Evolutionary conservation across 805 yeast species (phyloP).

Genomic region (Zygosaccharomyces pseudorouxii): DNA sequence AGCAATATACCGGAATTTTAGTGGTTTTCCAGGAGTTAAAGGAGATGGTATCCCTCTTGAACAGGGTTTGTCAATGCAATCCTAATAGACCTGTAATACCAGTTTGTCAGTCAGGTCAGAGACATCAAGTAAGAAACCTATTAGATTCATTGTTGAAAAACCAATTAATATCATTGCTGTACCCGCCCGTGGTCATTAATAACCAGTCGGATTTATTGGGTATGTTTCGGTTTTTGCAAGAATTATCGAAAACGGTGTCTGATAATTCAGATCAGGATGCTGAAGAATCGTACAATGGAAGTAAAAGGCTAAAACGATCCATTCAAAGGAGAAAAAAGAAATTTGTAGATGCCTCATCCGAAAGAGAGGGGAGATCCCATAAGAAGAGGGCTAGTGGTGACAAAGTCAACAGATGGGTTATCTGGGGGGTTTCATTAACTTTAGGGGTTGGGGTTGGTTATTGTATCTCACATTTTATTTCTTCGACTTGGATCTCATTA

Average conservation of each 20-base stretch:
- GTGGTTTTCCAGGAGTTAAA: slow-evolving; percentile 26
- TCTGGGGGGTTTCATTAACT: slow-evolving; percentile 30
- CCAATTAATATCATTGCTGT: slow-evolving; percentile 21
- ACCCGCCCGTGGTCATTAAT: slow-evolving; percentile 24
- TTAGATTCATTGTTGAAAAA: slow-evolving; percentile 22
- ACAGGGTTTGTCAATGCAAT: slow-evolving; percentile 21
- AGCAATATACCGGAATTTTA: slow-evolving; percentile 20
- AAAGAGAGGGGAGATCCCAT: slow-evolving; percentile 8
- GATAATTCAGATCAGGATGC: slow-evolving; percentile 15
- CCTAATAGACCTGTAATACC: slow-evolving; percentile 24
- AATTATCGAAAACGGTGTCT: slow-evolving; percentile 14
- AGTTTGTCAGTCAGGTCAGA: slow-evolving; percentile 29
- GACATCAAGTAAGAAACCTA: slow-evolving; percentile 25
- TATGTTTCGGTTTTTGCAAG: slow-evolving; percentile 21
- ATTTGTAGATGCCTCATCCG: slow-evolving; percentile 1
- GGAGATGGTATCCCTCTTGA: slow-evolving; percentile 23
- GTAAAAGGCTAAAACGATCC: slow-evolving; percentile 7
- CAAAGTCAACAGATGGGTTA: slow-evolving; percentile 16
- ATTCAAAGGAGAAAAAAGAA: slow-evolving; percentile 11
- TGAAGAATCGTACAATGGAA: slow-evolving; percentile 8
- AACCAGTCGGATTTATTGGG: slow-evolving; percentile 23
- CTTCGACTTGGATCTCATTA: slow-evolving; percentile 14
- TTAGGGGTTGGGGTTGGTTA: slow-evolving; percentile 33
- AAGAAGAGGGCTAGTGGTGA: slow-evolving; percentile 7
- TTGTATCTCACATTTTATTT: slow-evolving; percentile 24